These are phyloP conservation scores for Termitomyces eurrhizus DNA, from an alignment of 768 basidiomycete genomes.

Conservation along the genomic window DNA sequence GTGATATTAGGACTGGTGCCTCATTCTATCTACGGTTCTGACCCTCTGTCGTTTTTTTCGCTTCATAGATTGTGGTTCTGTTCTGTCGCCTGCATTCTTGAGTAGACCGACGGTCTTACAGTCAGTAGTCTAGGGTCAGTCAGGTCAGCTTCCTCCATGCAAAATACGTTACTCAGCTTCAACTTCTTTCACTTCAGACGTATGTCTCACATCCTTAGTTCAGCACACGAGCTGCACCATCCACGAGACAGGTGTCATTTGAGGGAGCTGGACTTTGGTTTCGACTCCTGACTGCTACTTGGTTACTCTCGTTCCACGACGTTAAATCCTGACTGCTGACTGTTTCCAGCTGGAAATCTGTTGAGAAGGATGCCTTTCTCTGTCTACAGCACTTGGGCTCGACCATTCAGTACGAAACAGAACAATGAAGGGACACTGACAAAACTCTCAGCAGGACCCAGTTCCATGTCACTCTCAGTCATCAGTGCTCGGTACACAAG, in stretches of 20 bases:
- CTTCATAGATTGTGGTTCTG: too few species aligned
- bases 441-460: slow-evolving; percentile 15
- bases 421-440: not conserved
- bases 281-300: slow-evolving; percentile 31
- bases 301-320: slow-evolving; percentile 27
- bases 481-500: slow-evolving; percentile 24
- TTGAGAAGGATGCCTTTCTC: slow-evolving; percentile 21
- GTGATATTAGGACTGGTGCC: too few species aligned
- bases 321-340: slow-evolving; percentile 29
- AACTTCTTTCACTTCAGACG: too few species aligned
- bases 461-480: slow-evolving; percentile 28
- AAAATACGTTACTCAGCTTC: too few species aligned
- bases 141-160: too few species aligned
- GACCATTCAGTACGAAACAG: slow-evolving; percentile 23
- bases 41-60: not conserved
- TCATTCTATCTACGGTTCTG: not conserved
- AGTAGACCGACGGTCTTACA: too few species aligned
- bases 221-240: slow-evolving; percentile 25
- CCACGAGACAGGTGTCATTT: too few species aligned
- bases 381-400: slow-evolving; percentile 30
- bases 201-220: slow-evolving; percentile 25
- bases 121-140: too few species aligned
- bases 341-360: slow-evolving; percentile 18
- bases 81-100: too few species aligned
- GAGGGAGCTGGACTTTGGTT: too few species aligned